Base-by-base conservation (phyloP, 148 eudicot genomes). In the Rhododendron kiyosumense region DNA sequence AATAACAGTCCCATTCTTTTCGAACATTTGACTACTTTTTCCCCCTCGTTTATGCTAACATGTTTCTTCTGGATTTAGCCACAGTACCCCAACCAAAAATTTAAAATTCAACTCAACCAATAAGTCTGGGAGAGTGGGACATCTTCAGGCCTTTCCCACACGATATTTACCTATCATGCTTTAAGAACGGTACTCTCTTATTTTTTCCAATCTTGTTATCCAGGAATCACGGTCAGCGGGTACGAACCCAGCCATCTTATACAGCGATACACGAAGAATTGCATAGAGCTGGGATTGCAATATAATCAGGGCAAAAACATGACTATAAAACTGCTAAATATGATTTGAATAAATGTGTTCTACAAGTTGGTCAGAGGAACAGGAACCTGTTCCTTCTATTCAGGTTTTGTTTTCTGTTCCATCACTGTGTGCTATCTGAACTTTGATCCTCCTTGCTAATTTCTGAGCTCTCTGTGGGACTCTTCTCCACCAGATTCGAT, bases 371-470 rank as follows among this genome's bases (percentile, higher is more conserved):
- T 85, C 57, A 28, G 54, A 81, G 59, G 38, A 81, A 71, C 74
- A 28, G 57, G 85, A 87, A 87, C 77, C 84, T 75, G 81, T 75
- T 87, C 43, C 51, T 48, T 34, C 75, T 49, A 65, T 65, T 77
- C 46, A 41, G 34, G 18, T n/a, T 22, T 83, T 10, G 67, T 83
- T 51, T 32, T 73, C 57, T 81, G 46, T 45, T 71, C 51, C 45
- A 54, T 75, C 57, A 86, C 65, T 71, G 81, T 26, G 63, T 59
- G 51, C 77, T 83, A 79, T 90, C 92, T 59, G 93, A 86, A 88
- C 83, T 91, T 92, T 93, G 91, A 88, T 93, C 92, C 65, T 84
- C 91, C 65, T 84, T 89, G 28, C 83, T 85, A 61, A 52, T 88
- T 84, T 38, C 88, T 51, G 87, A 84, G 79, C 79, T 83, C 67